Evolutionary conservation across 352 stramenopile species (phyloP), one percentile per base, ranked within the genome.

Genomic region (Phytophthora ramorum): DNA sequence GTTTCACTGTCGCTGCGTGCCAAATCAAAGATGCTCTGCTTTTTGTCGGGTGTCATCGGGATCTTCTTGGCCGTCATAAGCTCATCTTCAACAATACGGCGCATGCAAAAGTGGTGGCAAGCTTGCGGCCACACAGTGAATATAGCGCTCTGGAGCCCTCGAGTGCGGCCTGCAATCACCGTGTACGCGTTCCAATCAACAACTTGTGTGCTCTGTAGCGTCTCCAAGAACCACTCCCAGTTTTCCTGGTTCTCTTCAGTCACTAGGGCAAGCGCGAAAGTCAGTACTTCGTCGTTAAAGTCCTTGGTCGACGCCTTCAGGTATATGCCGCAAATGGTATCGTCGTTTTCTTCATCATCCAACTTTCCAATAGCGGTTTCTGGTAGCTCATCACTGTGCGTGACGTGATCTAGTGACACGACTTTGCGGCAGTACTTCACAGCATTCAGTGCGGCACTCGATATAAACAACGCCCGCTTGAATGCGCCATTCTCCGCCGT

Each of bases 141-240:
- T 20, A 92, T 65, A 8, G 85, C 81, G 7, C 72, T 50, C 48
- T 88, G 72, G 1, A 93, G 63, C 7, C 85, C 85, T 34, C 75
- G 71, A 2, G 77, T 74, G 7, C 85, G 79, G 0, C 81, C 85
- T 4, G 83, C 81, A 26, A 93, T 74, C 50, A 93, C 79, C 1
- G 81, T 90, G 71, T 89, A 93, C 48, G 85, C 78, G 49, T 81
- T 78, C 76, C 82, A 88, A 43, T 85, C 61, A 5, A 73, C 58
- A 1, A 67, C 67, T 13, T 79, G 73, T 5, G 59, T 76, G 53
- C 45, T 76, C 52, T 90, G 75, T 3, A 93, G 20, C 7, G 66
- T 75, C 6, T 67, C 69, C 45, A 93, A 48, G 48, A 93, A 93
- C 85, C 85, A 93, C 55, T 85, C 83, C 85, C 85, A 93, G 66